Evolutionary conservation across 163 green algal genomes (phyloP), one percentile per base, ranked within the genome.

Genomic region (Volvox carteri): DNA sequence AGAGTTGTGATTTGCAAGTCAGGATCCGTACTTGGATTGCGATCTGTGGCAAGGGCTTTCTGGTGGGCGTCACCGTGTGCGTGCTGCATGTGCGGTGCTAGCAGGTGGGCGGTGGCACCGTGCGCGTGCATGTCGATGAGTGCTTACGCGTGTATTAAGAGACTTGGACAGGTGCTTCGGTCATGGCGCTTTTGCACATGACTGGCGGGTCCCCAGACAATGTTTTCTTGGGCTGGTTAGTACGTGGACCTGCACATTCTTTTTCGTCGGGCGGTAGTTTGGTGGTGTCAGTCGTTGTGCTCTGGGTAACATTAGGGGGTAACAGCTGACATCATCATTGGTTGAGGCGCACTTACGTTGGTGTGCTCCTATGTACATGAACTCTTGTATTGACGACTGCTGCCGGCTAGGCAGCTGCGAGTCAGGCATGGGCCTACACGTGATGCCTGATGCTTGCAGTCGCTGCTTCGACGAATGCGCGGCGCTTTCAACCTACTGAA

Each of bases 291-390:
- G 60, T 72, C 60, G 9, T 33, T 11, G 48, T 58, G 48, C 14
- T 72, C 28, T 35, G 60, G 60, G 60, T 39, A 19, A 37, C 60
- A 72, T 3, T 19, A 72, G 60, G 37, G 60, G 60, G 60, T 23
- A 16, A 35, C 25, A 72, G 60, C 11, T 72, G 60, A 72, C 60
- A n/a, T n/a, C 60, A 72, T 39, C 60, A 72, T 72, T 7, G 19
- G 3, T 72, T 28, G 60, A 37, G 60, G 60, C 14, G 60, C 60
- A 19, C 4, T 23, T 33, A 37, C 60, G 2, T 6, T 7, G 7
- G 2, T 76, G 67, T 37, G 67, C 67, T 23, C 67, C 67, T 41
- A 58, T 78, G 70, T 78, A 78, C 70, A 78, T 78, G 33, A 23
- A 44, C 70, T 25, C 42, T 58, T 35, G 67, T 30, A 28, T 72